Evolutionary conservation across 2,329 filamentous ascomycete genomes (phyloP).

Genomic region (Cladobotryum protrusum): DNA sequence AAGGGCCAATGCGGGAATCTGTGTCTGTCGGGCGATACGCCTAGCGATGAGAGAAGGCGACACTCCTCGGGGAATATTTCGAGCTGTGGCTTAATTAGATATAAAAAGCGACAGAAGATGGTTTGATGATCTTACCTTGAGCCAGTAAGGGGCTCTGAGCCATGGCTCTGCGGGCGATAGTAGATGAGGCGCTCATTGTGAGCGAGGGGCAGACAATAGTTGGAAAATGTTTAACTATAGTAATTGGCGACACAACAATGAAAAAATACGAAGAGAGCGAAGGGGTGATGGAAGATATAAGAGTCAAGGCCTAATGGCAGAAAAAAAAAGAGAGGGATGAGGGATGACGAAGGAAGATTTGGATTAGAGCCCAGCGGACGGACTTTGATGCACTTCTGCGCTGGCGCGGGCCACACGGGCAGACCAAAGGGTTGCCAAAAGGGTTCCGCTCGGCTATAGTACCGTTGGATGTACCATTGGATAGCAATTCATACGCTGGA

Average conservation of each 20-base stretch:
- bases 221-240: too few species aligned
- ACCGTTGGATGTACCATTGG: too few species aligned
- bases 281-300: background rate
- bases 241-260: background rate
- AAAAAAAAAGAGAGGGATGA: background rate
- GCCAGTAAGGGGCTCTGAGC: slow-evolving; percentile 47
- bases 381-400: too few species aligned
- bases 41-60: slow-evolving; percentile 42
- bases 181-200: slow-evolving; percentile 51
- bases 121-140: slow-evolving; percentile 34
- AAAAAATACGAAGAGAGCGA: background rate
- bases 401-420: too few species aligned
- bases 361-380: too few species aligned
- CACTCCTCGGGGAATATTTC: slow-evolving; percentile 41
- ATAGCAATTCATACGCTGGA: too few species aligned
- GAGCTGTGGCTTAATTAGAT: slow-evolving; percentile 28
- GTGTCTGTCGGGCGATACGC: slow-evolving; percentile 39
- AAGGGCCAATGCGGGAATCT: slow-evolving; percentile 48
- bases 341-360: background rate
- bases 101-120: background rate
- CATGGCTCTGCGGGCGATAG: slow-evolving; percentile 49
- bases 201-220: slow-evolving; percentile 2
- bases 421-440: too few species aligned
- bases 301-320: background rate
- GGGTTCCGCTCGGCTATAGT: too few species aligned